Percentiles rank a stretch among this genome's conserved stretches.
These are phyloP conservation scores for Citrus inodora DNA, from an alignment of 345 rosid species.

Conservation along the genomic window DNA sequence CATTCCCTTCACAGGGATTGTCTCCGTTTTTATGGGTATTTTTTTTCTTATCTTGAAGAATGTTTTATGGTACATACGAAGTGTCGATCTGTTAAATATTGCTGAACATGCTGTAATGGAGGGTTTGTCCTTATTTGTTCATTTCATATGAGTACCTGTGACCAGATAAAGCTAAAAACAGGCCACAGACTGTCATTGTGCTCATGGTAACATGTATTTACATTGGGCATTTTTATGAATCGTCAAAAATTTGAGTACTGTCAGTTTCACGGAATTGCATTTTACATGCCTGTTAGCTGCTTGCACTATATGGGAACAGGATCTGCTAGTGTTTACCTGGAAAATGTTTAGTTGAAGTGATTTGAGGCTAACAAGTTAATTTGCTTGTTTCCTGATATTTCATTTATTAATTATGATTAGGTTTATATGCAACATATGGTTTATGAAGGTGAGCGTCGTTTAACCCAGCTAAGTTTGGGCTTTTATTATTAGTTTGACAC, in stretches of 20 bases:
- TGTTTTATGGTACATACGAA: background rate
- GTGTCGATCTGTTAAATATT: background rate
- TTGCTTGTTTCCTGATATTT: background rate
- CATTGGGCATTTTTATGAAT: background rate
- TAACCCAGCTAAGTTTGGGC: background rate
- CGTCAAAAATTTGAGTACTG: background rate
- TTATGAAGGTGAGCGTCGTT: background rate
- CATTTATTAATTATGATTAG: background rate
- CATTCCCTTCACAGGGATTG: conserved; percentile 99
- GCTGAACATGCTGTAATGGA: background rate
- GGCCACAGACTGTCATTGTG: background rate
- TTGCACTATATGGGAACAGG: background rate
- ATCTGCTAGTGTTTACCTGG: background rate
- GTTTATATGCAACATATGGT: background rate
- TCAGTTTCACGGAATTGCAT: background rate
- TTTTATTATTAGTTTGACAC: background rate
- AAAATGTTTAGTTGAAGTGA: conserved; percentile 5
- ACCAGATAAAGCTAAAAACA: background rate
- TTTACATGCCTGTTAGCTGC: background rate
- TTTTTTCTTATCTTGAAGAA: conserved; percentile 9
- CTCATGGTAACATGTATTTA: background rate
- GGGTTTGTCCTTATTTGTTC: background rate
- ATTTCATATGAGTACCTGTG: background rate
- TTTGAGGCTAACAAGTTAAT: background rate
- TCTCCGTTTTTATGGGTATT: conserved; percentile 97